A percentile compares a stretch with the other conserved stretches of the same genome.
phyloP scores from a whole-genome alignment of 768 basidiomycete genomes.

The Piloderma croceum region DNA sequence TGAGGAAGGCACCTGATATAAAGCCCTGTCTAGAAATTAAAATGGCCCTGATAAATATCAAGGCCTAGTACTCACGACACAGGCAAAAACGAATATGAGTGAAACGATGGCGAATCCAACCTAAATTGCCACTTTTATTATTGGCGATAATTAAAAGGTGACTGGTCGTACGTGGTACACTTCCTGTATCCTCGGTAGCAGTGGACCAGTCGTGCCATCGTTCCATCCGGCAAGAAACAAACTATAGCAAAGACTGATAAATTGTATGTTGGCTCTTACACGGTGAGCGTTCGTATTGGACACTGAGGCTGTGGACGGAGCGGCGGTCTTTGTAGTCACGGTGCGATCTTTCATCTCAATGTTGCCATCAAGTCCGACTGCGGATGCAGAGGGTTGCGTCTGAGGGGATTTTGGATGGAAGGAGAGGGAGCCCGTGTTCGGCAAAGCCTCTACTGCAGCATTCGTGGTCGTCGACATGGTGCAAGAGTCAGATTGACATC shows the following conservation, averaged over 20 bases:
- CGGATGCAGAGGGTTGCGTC: too few species aligned
- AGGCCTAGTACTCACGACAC: constrained; percentile 24
- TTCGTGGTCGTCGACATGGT: too few species aligned
- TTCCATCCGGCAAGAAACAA: constrained; percentile 35
- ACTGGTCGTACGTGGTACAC: constrained; percentile 27
- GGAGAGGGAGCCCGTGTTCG: too few species aligned
- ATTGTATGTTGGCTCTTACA: constrained; percentile 24
- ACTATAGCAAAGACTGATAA: constrained; percentile 29
- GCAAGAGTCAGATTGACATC: too few species aligned
- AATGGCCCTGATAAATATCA: not conserved
- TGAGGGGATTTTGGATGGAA: too few species aligned
- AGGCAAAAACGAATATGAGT: constrained; percentile 44
- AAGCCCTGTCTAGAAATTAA: constrained; percentile 37
- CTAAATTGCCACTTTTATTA: constrained; percentile 15
- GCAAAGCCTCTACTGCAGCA: too few species aligned
- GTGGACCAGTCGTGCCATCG: constrained; percentile 33
- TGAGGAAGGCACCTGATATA: constrained; percentile 38
- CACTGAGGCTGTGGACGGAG: too few species aligned
- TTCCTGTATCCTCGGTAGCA: constrained; percentile 33
- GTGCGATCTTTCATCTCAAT: too few species aligned
- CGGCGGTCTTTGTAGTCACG: too few species aligned
- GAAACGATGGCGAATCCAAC: constrained; percentile 44
- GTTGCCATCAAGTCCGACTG: too few species aligned
- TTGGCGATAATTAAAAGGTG: not conserved
- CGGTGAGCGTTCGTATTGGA: constrained; percentile 12